phyloP scores from a whole-genome alignment of 2,329 filamentous ascomycete genomes.

The Pezicula carpinea region DNA sequence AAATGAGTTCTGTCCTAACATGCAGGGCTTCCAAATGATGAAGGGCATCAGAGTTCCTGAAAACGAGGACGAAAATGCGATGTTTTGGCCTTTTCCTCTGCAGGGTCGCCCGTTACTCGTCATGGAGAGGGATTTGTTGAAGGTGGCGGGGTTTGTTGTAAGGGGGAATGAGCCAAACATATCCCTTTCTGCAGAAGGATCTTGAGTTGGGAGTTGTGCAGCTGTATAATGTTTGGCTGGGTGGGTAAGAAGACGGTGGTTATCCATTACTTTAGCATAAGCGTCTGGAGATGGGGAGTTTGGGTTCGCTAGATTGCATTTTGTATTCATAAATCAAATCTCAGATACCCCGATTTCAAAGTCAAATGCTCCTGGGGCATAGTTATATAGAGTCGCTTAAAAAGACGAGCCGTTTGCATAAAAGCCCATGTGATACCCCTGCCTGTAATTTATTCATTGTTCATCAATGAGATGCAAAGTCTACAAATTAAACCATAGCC shows the following conservation, averaged over 20 bases:
- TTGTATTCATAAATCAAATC: no score
- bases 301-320: no score
- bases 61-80: conserved; percentile 13
- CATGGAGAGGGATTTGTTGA: conserved; percentile 4
- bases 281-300: no score
- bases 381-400: no score
- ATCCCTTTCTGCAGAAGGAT: no score
- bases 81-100: conserved; percentile 27
- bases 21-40: conserved; percentile 27
- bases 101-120: conserved; percentile 23
- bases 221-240: background rate
- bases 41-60: conserved; percentile 9
- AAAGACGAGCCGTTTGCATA: no score
- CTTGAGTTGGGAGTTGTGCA: background rate
- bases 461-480: no score
- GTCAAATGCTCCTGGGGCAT: no score
- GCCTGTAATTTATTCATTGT: no score
- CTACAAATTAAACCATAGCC: no score
- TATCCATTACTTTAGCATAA: background rate
- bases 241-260: background rate
- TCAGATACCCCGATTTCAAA: no score
- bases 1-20: conserved; percentile 23
- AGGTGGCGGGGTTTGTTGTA: conserved; percentile 15
- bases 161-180: conserved; percentile 12
- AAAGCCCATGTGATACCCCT: no score